A percentile compares a stretch with the other conserved stretches of the same genome.
Evolutionary conservation across 1,139 yeast species (phyloP).

Genomic region (Cylindricascospora bacillispora): DNA sequence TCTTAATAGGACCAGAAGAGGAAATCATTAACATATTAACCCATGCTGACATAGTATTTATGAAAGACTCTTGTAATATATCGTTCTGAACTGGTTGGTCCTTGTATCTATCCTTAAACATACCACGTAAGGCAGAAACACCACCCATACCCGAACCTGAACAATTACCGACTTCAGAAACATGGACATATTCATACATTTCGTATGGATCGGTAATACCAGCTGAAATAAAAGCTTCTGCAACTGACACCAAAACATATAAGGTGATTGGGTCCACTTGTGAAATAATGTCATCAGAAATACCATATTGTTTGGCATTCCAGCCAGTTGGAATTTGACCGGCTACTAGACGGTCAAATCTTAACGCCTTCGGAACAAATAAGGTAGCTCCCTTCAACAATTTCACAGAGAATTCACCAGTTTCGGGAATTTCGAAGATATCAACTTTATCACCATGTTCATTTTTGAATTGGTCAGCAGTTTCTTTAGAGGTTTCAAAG

Average conservation of each 20-base stretch:
- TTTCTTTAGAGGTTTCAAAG: conserved; percentile 87
- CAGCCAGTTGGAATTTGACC: conserved; percentile 99
- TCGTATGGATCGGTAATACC: conserved; percentile 98
- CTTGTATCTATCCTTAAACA: conserved; percentile 89
- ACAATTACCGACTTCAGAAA: conserved; percentile 97
- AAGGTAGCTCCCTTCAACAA: conserved; percentile 88
- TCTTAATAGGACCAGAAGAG: conserved; percentile 97
- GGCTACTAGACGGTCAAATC: conserved; percentile 91
- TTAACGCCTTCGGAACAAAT: conserved; percentile 88
- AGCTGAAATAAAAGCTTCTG: conserved; percentile 82
- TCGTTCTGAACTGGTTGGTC: conserved; percentile 95
- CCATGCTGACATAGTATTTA: conserved; percentile 99
- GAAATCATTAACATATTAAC: conserved; percentile 94
- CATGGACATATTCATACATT: conserved; percentile 95
- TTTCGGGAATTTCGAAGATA: conserved; percentile 73
- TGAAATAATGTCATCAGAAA: conserved; percentile 77
- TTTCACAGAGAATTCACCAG: conserved; percentile 86
- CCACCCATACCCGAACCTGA: conserved; percentile 99
- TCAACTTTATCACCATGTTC: conserved; percentile 94
- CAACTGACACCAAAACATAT: conserved; percentile 85
- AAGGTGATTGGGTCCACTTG: conserved; percentile 96
- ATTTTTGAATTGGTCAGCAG: conserved; percentile 86
- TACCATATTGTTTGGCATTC: conserved; percentile 92
- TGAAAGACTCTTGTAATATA: conserved; percentile 92
- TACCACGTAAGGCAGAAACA: conserved; percentile 89